Evolutionary conservation across 306 rosid species (phyloP).

Genomic region (Rosa rugosa): DNA sequence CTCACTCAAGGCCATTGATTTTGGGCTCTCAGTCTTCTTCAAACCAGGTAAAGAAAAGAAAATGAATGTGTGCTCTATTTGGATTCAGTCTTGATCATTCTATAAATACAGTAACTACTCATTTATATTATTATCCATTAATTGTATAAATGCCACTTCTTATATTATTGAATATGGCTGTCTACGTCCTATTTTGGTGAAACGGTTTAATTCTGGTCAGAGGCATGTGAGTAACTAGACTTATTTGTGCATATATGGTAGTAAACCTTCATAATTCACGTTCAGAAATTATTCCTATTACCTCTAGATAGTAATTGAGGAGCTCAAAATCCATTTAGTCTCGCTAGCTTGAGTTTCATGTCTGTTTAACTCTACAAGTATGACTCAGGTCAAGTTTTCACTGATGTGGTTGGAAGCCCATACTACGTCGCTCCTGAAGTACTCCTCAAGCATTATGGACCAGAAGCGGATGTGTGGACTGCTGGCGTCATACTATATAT

Average conservation of each 20-base stretch:
- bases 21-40: conserved; percentile 95
- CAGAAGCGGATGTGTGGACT: conserved; percentile 95
- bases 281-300: background rate
- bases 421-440: conserved; percentile 98
- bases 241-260: background rate
- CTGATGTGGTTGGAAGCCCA: conserved; percentile 97
- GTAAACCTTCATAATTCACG: background rate
- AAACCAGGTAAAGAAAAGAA: conserved; percentile 63
- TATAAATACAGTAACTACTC: background rate
- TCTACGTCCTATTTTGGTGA: background rate
- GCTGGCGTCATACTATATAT: conserved; percentile 92
- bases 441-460: conserved; percentile 93
- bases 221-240: background rate
- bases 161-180: background rate
- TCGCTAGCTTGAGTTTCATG: background rate
- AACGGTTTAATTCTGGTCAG: background rate
- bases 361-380: conserved; percentile 31
- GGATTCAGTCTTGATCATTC: background rate
- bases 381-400: conserved; percentile 76
- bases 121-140: background rate
- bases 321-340: background rate
- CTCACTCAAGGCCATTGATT: conserved; percentile 94
- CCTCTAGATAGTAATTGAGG: conserved; percentile 12
- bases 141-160: background rate
- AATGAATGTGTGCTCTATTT: conserved; percentile 1